phyloP scores from a whole-genome alignment of 2,329 filamentous ascomycete species.

The Cytospora piceae region DNA sequence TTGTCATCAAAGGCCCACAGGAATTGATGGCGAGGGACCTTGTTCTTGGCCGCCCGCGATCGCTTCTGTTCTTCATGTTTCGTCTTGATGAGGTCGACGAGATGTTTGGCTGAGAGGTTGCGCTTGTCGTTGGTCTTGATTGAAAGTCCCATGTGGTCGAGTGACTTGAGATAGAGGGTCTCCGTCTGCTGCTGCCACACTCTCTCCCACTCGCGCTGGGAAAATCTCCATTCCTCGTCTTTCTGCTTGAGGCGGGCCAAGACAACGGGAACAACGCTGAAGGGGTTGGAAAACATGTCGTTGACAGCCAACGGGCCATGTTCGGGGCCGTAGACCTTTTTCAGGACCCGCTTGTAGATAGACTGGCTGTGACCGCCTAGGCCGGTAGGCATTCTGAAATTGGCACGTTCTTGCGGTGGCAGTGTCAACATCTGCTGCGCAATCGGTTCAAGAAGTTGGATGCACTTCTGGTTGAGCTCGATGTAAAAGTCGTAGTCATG shows the following conservation, averaged over 20 bases:
- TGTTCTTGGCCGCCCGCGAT: slow-evolving; percentile 64
- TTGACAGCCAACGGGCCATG: slow-evolving; percentile 83
- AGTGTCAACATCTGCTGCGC: slow-evolving; percentile 87
- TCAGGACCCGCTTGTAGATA: slow-evolving; percentile 95
- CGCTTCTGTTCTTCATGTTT: slow-evolving; percentile 90
- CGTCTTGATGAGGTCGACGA: slow-evolving; percentile 88
- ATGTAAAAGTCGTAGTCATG: slow-evolving; percentile 99
- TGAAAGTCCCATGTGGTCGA: slow-evolving; percentile 94
- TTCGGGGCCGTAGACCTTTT: slow-evolving; percentile 92
- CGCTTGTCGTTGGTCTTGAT: slow-evolving; percentile 90
- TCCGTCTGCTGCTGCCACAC: slow-evolving; percentile 97
- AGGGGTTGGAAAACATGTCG: slow-evolving; percentile 83
- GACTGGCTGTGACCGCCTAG: slow-evolving; percentile 93
- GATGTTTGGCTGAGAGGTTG: slow-evolving; percentile 84
- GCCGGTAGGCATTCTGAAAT: slow-evolving; percentile 79
- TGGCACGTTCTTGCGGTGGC: slow-evolving; percentile 69
- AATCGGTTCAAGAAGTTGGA: slow-evolving; percentile 93
- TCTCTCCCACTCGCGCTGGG: slow-evolving; percentile 97
- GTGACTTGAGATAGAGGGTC: slow-evolving; percentile 90
- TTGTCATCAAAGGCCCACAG: slow-evolving; percentile 74
- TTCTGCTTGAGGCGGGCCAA: slow-evolving; percentile 92
- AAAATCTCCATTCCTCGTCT: slow-evolving; percentile 96
- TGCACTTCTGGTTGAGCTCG: slow-evolving; percentile 90
- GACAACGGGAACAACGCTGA: slow-evolving; percentile 85
- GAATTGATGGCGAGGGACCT: slow-evolving; percentile 70